Base-by-base conservation (phyloP, 805 yeast species). In the Monosporozyma aquatica region DNA sequence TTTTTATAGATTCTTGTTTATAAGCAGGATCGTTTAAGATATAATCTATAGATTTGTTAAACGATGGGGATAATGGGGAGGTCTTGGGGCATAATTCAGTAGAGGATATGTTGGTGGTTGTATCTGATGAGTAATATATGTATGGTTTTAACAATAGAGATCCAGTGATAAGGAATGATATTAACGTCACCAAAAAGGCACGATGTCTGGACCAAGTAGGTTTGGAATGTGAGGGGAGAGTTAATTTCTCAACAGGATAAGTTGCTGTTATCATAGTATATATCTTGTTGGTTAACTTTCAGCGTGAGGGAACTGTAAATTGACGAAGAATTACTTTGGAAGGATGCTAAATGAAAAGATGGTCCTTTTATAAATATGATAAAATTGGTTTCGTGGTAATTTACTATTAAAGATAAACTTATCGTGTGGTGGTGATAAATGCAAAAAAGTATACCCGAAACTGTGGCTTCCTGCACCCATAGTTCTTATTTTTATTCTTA, bases 1-100 rank as follows among this genome's bases (percentile, higher is more conserved):
- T 72, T 9, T 52, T 54, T 15, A 71, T 70, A 0, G 82, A 47
- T 13, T 22, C 21, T 30, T 64, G 54, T 42, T 67, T 62, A 50
- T 63, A 74, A 1, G 42, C 39, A 11, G 64, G 63, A 44, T 66
- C 72, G 22, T 52, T 42, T 22, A 64, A 40, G 29, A 61, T 58
- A 34, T 47, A 41, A 9, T 51, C 54, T 4, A 60, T 34, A 13
- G 61, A 51, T 13, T 42, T 45, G 38, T 53, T 48, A 28, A 51
- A 50, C 0, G 51, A 38, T 17, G 65, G 64, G 7, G 42, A 23
- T 9, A 61, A 29, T 3, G 63, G 50, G n/a, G 48, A 54, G 9
- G 43, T 44, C 30, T 39, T 43, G 3, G 43, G 44, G 43, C 62
- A 61, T 23, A 17, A 37, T 11, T 37, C 20, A 20, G 32, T 14